phyloP scores from a whole-genome alignment of 1,139 yeast genomes.

The Geotrichum reessii region DNA sequence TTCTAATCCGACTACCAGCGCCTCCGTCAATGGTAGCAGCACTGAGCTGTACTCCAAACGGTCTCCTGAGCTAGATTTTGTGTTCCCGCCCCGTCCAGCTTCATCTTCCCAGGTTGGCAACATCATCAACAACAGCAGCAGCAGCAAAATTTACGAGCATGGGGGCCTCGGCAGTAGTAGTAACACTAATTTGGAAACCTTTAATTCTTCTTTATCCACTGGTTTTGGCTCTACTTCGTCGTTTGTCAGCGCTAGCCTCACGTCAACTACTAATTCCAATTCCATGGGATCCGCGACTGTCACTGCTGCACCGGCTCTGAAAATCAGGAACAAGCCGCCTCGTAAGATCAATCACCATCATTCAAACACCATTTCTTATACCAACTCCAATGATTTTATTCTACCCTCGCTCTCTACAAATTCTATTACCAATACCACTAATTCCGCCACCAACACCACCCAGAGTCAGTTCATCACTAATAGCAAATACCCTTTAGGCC shows the following conservation, averaged over 20 bases:
- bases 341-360: conserved; percentile 12
- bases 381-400: background rate
- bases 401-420: background rate
- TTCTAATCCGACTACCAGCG: background rate
- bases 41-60: background rate
- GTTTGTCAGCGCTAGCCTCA: background rate
- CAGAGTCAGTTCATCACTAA: background rate
- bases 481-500: background rate
- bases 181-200: conserved; percentile 9
- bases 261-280: background rate
- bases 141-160: conserved; percentile 1
- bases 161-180: conserved; percentile 3
- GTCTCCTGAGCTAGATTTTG: background rate
- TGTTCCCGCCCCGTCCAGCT: background rate
- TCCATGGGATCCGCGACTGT: background rate
- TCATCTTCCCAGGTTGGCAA: background rate
- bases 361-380: conserved; percentile 12
- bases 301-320: conserved; percentile 3
- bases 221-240: background rate
- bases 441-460: conserved; percentile 9
- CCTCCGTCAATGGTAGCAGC: background rate
- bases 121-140: too few relatives aligned
- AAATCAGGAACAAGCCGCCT: conserved; percentile 1
- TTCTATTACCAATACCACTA: conserved; percentile 4
- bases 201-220: background rate